Conservation (phyloP, 2,329 filamentous ascomycete genomes). For the Diaporthe nobilis region DNA sequence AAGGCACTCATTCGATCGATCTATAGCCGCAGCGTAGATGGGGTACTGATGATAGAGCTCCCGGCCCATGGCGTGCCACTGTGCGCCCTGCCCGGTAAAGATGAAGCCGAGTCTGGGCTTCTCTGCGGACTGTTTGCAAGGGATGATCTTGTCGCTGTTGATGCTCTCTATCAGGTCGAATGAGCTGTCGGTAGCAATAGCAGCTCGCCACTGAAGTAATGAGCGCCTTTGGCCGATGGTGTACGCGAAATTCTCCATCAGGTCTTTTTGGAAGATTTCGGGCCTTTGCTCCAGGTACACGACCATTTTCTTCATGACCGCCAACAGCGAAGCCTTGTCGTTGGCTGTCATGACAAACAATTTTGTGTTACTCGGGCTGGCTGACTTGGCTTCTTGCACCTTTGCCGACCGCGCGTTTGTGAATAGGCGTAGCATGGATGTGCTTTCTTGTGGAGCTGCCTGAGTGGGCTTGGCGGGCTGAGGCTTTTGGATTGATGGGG, state of each 20-base stretch:
- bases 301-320: slow-evolving; percentile 56
- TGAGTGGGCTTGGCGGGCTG: slow-evolving; percentile 43
- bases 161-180: slow-evolving; percentile 61
- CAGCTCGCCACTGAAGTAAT: slow-evolving; percentile 50
- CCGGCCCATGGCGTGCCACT: slow-evolving; percentile 50
- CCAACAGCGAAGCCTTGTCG: slow-evolving; percentile 54
- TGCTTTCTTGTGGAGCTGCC: slow-evolving; percentile 46
- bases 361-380: slow-evolving; percentile 44
- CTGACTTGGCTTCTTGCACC: slow-evolving; percentile 45
- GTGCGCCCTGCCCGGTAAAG: slow-evolving; percentile 55
- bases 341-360: slow-evolving; percentile 61
- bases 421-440: slow-evolving; percentile 40
- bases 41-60: slow-evolving; percentile 50
- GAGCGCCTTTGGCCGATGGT: slow-evolving; percentile 53
- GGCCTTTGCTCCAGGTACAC: slow-evolving; percentile 59
- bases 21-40: slow-evolving; percentile 52
- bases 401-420: slow-evolving; percentile 30
- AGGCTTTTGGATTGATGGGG: slow-evolving; percentile 53
- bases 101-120: slow-evolving; percentile 44
- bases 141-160: slow-evolving; percentile 52
- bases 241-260: slow-evolving; percentile 63
- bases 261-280: slow-evolving; percentile 58
- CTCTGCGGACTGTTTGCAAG: slow-evolving; percentile 6
- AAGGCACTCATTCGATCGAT: slow-evolving; percentile 52
- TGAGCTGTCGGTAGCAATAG: slow-evolving; percentile 59